Percentiles rank a stretch among this genome's conserved stretches.
Conservation (phyloP, 2,329 filamentous ascomycete species). For the Drechslerella coelobrocha region DNA sequence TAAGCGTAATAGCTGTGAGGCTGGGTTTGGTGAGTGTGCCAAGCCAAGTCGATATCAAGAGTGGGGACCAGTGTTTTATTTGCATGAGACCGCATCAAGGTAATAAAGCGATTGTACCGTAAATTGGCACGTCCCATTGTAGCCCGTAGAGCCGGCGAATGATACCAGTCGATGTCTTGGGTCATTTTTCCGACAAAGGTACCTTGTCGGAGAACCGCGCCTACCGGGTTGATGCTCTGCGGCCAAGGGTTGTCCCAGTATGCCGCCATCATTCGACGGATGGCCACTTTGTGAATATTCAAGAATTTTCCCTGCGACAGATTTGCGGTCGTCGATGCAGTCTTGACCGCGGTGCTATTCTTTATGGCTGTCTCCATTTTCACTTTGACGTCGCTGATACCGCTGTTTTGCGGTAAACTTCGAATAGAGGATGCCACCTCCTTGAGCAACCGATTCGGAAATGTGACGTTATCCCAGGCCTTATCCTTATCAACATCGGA, state of each 20-base stretch:
- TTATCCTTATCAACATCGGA: slow-evolving; percentile 53
- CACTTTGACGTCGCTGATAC: slow-evolving; percentile 64
- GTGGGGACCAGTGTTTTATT: slow-evolving; percentile 69
- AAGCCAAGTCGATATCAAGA: slow-evolving; percentile 75
- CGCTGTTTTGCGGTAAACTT: slow-evolving; percentile 56
- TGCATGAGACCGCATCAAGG: slow-evolving; percentile 64
- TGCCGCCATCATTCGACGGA: slow-evolving; percentile 72
- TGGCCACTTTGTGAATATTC: slow-evolving; percentile 58
- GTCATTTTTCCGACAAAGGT: slow-evolving; percentile 54
- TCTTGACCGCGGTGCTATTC: slow-evolving; percentile 58
- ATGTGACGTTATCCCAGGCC: slow-evolving; percentile 58
- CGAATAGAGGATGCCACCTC: slow-evolving; percentile 59
- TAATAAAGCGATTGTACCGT: slow-evolving; percentile 66
- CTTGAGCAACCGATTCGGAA: slow-evolving; percentile 68
- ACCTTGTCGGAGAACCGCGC: slow-evolving; percentile 53
- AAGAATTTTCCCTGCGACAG: slow-evolving; percentile 40
- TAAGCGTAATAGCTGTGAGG: slow-evolving; percentile 69
- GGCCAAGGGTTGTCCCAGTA: slow-evolving; percentile 70
- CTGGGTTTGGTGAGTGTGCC: slow-evolving; percentile 80
- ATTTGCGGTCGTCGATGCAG: slow-evolving; percentile 56
- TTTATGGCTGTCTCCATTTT: slow-evolving; percentile 63
- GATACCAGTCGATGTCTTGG: slow-evolving; percentile 51
- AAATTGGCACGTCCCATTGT: slow-evolving; percentile 57
- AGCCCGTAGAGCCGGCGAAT: slow-evolving; percentile 53
- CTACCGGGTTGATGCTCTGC: slow-evolving; percentile 50